phyloP scores from a whole-genome alignment of 2,329 filamentous ascomycete species.

The Elsinoe arachidis region DNA sequence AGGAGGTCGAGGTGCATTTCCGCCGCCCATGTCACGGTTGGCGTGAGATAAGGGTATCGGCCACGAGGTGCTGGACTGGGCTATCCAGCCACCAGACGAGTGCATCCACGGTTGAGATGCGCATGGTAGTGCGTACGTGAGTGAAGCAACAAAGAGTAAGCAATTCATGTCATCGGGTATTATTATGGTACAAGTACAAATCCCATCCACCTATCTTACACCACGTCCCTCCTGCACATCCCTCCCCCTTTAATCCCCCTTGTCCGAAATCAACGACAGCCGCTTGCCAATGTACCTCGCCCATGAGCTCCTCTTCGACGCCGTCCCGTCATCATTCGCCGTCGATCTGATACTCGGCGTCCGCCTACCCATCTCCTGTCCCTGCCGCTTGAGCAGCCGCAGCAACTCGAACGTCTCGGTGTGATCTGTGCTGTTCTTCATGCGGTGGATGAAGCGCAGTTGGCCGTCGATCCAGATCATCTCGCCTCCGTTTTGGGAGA shows the following conservation, averaged over 20 bases:
- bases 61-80: background rate
- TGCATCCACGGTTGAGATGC: background rate
- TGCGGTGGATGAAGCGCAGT: slow-evolving; percentile 28
- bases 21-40: background rate
- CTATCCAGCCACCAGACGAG: background rate
- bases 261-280: slow-evolving; percentile 8
- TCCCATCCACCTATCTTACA: background rate
- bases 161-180: slow-evolving; percentile 7
- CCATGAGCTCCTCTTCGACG: slow-evolving; percentile 12
- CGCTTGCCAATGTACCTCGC: slow-evolving; percentile 6
- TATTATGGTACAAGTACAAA: background rate
- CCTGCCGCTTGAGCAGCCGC: slow-evolving; percentile 23
- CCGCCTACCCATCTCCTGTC: slow-evolving; percentile 2
- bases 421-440: slow-evolving; percentile 30
- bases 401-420: slow-evolving; percentile 27
- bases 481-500: slow-evolving; percentile 31
- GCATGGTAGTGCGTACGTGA: background rate
- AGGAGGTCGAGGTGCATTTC: background rate
- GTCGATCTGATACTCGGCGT: slow-evolving; percentile 5
- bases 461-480: slow-evolving; percentile 29
- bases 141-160: background rate
- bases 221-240: background rate
- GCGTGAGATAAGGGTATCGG: background rate
- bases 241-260: background rate
- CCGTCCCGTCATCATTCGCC: background rate